Conservation (phyloP, 495 filamentous ascomycete genomes). For the Podospora conica region DNA sequence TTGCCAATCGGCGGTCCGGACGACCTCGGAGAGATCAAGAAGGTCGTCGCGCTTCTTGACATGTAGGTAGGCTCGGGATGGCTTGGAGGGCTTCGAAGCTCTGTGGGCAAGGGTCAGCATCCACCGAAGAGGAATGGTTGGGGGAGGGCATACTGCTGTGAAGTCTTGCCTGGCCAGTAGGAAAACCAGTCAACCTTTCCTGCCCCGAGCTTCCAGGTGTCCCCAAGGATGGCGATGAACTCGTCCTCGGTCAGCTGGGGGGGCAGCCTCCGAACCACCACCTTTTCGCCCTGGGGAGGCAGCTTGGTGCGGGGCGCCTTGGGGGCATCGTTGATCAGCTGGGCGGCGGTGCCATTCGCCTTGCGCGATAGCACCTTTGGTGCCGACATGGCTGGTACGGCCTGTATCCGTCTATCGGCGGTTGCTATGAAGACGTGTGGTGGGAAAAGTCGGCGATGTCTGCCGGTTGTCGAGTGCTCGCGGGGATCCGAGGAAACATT, state of each 20-base stretch:
- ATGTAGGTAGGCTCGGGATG: conserved; percentile 73
- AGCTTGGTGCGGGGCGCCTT: conserved; percentile 49
- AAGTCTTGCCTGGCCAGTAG: conserved; percentile 77
- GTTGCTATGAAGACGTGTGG: background rate
- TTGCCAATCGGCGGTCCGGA: conserved; percentile 58
- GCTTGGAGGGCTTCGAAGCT: conserved; percentile 68
- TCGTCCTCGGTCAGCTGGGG: conserved; percentile 79
- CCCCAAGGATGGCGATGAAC: conserved; percentile 65
- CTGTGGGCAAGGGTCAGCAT: conserved; percentile 37
- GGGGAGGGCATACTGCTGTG: conserved; percentile 62
- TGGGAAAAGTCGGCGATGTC: background rate
- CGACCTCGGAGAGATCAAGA: conserved; percentile 54
- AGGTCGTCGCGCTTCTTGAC: conserved; percentile 57
- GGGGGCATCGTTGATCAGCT: conserved; percentile 44
- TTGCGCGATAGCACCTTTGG: conserved; percentile 32
- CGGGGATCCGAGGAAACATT: conserved; percentile 5
- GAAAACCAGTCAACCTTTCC: conserved; percentile 79
- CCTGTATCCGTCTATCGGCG: background rate
- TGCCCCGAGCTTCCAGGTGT: conserved; percentile 70
- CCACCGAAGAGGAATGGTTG: background rate
- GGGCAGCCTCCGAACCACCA: conserved; percentile 77
- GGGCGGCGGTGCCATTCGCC: conserved; percentile 24
- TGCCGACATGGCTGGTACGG: conserved; percentile 21
- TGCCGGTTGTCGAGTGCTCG: background rate
- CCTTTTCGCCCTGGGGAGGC: conserved; percentile 64